Conservation (phyloP, 495 filamentous ascomycete genomes). For the Aspergillus ellipticus region DNA sequence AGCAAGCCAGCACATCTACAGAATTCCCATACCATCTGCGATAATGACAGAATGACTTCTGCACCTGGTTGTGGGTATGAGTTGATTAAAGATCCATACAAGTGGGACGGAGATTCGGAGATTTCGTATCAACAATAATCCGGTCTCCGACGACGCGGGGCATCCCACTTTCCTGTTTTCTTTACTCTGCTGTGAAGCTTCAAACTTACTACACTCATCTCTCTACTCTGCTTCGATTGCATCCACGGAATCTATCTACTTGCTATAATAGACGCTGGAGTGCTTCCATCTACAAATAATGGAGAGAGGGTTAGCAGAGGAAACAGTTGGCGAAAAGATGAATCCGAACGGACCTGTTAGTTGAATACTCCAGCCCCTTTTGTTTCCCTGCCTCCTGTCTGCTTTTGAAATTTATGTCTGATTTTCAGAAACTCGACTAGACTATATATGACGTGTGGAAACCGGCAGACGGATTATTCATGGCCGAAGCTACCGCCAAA, state of each 20-base stretch:
- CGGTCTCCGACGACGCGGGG: background rate
- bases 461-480: background rate
- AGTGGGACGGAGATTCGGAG: background rate
- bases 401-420: background rate
- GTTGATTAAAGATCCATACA: slow-evolving; percentile 1
- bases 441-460: slow-evolving; percentile 4
- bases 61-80: background rate
- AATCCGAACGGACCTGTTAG: background rate
- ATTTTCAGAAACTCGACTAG: background rate
- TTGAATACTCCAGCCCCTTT: background rate
- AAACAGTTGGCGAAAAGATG: background rate
- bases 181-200: background rate
- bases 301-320: slow-evolving; percentile 2
- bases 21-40: background rate
- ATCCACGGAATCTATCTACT: background rate
- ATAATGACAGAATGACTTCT: slow-evolving; percentile 1
- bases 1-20: background rate
- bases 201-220: background rate
- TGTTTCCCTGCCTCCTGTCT: background rate
- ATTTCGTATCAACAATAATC: slow-evolving; percentile 2
- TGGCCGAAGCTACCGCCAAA: background rate
- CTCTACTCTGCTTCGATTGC: background rate
- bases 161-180: background rate
- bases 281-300: background rate
- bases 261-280: background rate